phyloP scores from a whole-genome alignment of 2,329 filamentous ascomycete genomes.

The Arthrobotrys megalospora region DNA sequence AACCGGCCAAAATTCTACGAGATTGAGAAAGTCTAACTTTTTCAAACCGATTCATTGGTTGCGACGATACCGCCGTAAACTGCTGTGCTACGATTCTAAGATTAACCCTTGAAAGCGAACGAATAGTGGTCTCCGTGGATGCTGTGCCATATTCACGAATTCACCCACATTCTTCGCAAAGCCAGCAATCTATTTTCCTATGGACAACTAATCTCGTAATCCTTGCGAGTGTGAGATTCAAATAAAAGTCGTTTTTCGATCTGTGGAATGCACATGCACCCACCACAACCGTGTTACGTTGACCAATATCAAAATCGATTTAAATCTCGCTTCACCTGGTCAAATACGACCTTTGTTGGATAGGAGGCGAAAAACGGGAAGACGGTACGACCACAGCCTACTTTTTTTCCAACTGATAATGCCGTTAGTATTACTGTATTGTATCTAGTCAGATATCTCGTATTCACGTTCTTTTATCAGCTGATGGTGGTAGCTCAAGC shows the following conservation, averaged over 20 bases:
- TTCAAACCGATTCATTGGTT: not conserved
- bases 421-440: not conserved
- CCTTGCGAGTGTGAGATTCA: too few relatives aligned
- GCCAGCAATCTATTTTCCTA: too few relatives aligned
- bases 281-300: not conserved
- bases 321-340: not conserved
- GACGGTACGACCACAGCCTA: conserved; percentile 3
- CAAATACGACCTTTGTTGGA: too few relatives aligned
- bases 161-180: not conserved
- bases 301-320: not conserved
- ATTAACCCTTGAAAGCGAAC: conserved; percentile 6
- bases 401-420: not conserved
- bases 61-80: not conserved
- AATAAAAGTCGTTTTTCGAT: not conserved
- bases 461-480: conserved; percentile 8
- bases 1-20: not conserved
- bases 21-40: not conserved
- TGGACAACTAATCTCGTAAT: too few relatives aligned
- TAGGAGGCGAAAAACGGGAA: not conserved
- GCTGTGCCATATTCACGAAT: not conserved
- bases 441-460: not conserved
- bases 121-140: not conserved
- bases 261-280: not conserved
- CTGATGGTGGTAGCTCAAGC: conserved; percentile 21
- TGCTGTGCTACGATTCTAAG: conserved; percentile 21